Base-by-base conservation (phyloP, 83 land plant genomes). In the Picea abies region DNA sequence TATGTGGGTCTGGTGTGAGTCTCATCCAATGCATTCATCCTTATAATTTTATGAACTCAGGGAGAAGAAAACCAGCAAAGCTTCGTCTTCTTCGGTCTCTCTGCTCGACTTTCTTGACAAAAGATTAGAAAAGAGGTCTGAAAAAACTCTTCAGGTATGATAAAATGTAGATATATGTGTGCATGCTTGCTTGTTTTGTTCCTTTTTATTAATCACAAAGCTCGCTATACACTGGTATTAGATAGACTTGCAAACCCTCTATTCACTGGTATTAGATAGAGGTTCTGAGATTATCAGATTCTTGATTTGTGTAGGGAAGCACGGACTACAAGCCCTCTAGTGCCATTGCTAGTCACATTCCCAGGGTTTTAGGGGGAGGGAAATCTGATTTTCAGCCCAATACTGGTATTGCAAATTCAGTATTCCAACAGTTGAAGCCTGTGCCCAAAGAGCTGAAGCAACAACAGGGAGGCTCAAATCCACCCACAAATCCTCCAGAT, bases 341-440 rank as follows among this genome's bases (percentile, higher is more conserved):
- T 41, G 56, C 12, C n/a, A 49, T 22, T 44, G 25, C n/a, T 41
- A 44, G 12, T 73, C 25, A 25, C n/a, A 9, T 44, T 73, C 56
- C 77, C 56, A 73, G 23, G 22, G 77, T 73, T 73, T 41, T 73
- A 47, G 20, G 56, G 20, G 58, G 77, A 73, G 23, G 58, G 58
- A 12, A 22, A 44, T 44, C 77, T n/a, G n/a, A 73, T 73, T 47
- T 19, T 20, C 56, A 73, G 58, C 22, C 58, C 20, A 73, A 47
- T 20, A 44, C 77, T 73, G 56, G 56, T 39, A 73, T 73, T 44
- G 56, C 77, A 47, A 26, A 2, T 22, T 73, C 77, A 20, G 23
- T 73, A 49, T 73, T 73, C 47, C 49, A 73, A 44, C 77, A 20
- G n/a, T 0, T 73, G 58, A 73, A 73, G 25, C 56, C 22, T 44